Base-by-base conservation (phyloP, 768 basidiomycete species). In the Leccinum sublutescens region DNA sequence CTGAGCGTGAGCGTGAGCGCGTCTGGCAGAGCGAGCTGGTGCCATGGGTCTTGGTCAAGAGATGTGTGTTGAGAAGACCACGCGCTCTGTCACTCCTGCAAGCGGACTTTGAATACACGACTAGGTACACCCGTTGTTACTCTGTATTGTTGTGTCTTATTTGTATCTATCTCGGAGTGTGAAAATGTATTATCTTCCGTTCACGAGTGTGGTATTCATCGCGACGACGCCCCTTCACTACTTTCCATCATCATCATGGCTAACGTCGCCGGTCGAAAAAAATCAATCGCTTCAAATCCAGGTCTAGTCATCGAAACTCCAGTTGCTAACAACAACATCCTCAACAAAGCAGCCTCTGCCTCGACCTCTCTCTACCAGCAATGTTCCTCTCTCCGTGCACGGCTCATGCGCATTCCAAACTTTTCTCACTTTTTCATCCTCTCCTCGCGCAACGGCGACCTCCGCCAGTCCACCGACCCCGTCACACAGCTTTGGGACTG, bases 401-500 rank as follows among this genome's bases (percentile, higher is more conserved):
- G 88, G 66, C 86, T 95, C 70, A 79, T 89, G 77, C 88, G 89
- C 71, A 85, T 95, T 61, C 84, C 82, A 62, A 83, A 84, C 65
- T 95, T 95, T 64, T 71, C 82, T 61, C 78, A 78, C 59, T 91
- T 88, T 76, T 90, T 92, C 65, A 74, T 80, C 43, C 78, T 88
- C 59, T 82, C 86, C 8, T 76, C 83, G 8, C 68, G 80, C 19
- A 70, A 78, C 40, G 85, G 85, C 62, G 80, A 86, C 45, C 75
- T 79, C 34, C 83, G 91, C 58, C 85, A 85, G 73, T 91, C 89
- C 34, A 89, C 88, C 47, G 95, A 98, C 77, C 93, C 94, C 38
- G 96, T 99, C 67, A 88, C 89, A 50, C 92, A 94, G 73, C 86
- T 98, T 52, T 96, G 95, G 88, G 91, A 93, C 70, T 87, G 91